A percentile compares a stretch with the other conserved stretches of the same genome.
Evolutionary conservation across 306 rosid genomes (phyloP).

Genomic region (Aeschynomene evenia): DNA sequence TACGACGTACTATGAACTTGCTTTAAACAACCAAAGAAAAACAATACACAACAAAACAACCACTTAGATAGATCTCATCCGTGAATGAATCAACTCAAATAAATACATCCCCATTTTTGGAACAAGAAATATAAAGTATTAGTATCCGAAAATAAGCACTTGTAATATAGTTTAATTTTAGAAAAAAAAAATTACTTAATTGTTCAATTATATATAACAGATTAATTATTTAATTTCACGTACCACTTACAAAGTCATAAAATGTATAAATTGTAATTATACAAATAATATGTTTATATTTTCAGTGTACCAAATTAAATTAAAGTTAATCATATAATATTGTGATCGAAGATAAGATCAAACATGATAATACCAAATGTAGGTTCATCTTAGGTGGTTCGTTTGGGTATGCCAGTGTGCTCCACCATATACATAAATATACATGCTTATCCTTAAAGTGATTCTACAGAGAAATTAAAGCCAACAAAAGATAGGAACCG

Average conservation of each 20-base stretch:
- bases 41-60: not conserved
- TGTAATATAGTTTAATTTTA: no score
- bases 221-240: no score
- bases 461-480: not conserved
- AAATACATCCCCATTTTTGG: not conserved
- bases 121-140: not conserved
- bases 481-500: not conserved
- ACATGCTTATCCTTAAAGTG: conserved; percentile 20
- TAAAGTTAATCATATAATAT: no score
- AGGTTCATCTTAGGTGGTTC: not conserved
- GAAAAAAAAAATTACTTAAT: no score
- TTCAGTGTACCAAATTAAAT: no score
- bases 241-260: no score
- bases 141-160: not conserved
- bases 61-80: not conserved
- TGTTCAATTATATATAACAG: no score
- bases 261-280: no score
- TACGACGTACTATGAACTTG: not conserved
- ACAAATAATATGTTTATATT: no score
- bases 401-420: not conserved
- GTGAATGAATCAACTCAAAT: not conserved
- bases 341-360: conserved; percentile 23
- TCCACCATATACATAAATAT: no score
- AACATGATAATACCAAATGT: not conserved
- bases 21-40: not conserved